Base-by-base conservation (phyloP, 2,329 filamentous ascomycete genomes). In the Colletotrichum agaves region DNA sequence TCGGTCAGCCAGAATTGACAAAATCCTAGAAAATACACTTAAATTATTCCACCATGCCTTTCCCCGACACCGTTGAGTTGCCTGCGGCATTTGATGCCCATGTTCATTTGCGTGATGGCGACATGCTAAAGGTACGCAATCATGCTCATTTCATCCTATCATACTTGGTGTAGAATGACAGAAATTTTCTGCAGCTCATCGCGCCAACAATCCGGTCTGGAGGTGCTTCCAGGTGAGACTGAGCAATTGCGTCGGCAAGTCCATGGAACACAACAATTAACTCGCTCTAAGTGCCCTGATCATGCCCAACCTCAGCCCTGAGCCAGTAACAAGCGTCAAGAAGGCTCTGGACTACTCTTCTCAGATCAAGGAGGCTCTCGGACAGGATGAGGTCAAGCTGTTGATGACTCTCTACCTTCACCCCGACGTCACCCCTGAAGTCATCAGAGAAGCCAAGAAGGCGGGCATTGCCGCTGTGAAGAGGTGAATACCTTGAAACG, bases 341-440 rank as follows among this genome's bases (percentile, higher is more conserved):
- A 82, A 88, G 76, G 91, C 89, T 8, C 80, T 93, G 23, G 87
- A 88, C 46, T 94, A 94, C 79, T 85, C 89, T 76, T 77, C 82
- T 27, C 83, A 85, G 50, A 82, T 94, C 15, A 81, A 86, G 71
- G 83, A 85, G 47, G 80, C 91, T 69, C 17, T 68, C 39, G 65
- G 61, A 3, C 56, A 53, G 31, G 61, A 65, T 17, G 87, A 89
- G 57, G 84, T 87, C 2, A 82, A 84, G 58, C 87, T 93, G 67
- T 85, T 94, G 67, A 93, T 94, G 91, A 91, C 91, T 1, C 84
- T 94, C 47, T 93, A 88, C 74, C 80, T 86, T 69, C 89, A 92
- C 75, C 81, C 85, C 11, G 86, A 84, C 21, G 82, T 92, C 59
- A 92, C 89, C 0, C 88, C 90, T 5, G 87, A 89, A 21, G 87